A percentile compares a stretch with the other conserved stretches of the same genome.
Conservation (phyloP, 768 basidiomycete genomes). For the Exidia glandulosa region DNA sequence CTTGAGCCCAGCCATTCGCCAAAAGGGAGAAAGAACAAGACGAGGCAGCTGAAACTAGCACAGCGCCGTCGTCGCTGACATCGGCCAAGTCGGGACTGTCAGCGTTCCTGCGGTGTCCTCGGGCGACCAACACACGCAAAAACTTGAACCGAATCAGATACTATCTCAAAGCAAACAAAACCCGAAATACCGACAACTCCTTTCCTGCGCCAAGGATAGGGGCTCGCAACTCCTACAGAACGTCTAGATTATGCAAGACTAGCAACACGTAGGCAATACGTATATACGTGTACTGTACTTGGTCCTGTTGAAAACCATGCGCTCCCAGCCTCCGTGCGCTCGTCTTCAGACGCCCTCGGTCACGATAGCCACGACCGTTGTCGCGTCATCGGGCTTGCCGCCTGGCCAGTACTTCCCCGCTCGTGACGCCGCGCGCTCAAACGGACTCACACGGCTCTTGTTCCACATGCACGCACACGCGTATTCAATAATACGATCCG, state of each 20-base stretch:
- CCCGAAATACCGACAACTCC: too few relatives aligned
- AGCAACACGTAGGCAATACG: too few relatives aligned
- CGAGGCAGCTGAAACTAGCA: too few relatives aligned
- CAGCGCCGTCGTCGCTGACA: too few relatives aligned
- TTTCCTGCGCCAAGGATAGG: constrained; percentile 22
- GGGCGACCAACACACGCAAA: too few relatives aligned
- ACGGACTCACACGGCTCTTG: constrained; percentile 55
- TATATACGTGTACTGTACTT: background rate
- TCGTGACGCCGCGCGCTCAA: constrained; percentile 30
- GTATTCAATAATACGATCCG: constrained; percentile 61
- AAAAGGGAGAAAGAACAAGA: background rate
- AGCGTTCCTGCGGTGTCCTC: too few relatives aligned
- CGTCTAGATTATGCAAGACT: background rate
- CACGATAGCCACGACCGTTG: constrained; percentile 5
- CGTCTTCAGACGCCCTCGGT: constrained; percentile 5
- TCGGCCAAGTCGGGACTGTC: too few relatives aligned
- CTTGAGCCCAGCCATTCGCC: background rate
- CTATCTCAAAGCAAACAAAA: too few relatives aligned
- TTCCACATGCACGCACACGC: constrained; percentile 61
- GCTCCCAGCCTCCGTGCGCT: background rate
- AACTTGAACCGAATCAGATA: too few relatives aligned
- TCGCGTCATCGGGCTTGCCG: constrained; percentile 8
- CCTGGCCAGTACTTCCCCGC: constrained; percentile 4
- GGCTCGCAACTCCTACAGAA: too few relatives aligned
- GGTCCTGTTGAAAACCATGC: background rate